Percentiles rank a stretch among this genome's conserved stretches.
Conservation (phyloP, 331 rosid species). For the Saraca asoca region DNA sequence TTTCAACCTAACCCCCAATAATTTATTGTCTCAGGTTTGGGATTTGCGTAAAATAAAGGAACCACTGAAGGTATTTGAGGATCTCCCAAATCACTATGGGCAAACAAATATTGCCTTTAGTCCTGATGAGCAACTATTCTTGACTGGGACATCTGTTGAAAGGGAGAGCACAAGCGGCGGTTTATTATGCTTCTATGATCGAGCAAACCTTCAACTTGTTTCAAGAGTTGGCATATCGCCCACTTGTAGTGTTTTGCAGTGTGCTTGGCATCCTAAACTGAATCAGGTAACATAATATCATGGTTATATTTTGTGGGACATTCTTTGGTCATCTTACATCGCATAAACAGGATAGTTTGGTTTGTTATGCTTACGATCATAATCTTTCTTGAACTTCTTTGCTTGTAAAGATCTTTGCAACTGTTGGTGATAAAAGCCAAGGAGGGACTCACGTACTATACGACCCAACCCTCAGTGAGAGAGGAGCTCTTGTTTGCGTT, state of each 20-base stretch:
- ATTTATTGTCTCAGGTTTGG: conserved; percentile 68
- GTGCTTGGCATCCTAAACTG: conserved; percentile 93
- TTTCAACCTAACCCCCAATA: conserved; percentile 28
- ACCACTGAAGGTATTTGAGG: conserved; percentile 71
- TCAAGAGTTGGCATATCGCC: conserved; percentile 90
- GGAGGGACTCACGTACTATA: conserved; percentile 89
- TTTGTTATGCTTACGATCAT: conserved; percentile 21
- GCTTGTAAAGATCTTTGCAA: conserved; percentile 69
- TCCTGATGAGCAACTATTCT: conserved; percentile 87
- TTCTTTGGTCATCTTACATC: conserved; percentile 27
- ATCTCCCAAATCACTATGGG: conserved; percentile 83
- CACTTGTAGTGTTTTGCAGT: conserved; percentile 80
- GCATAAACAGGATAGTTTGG: conserved; percentile 22
- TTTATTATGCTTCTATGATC: conserved; percentile 81
- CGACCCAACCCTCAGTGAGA: conserved; percentile 85
- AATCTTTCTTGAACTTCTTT: conserved; percentile 25
- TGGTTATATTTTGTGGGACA: conserved; percentile 10
- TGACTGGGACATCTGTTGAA: conserved; percentile 91
- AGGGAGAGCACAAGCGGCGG: conserved; percentile 83
- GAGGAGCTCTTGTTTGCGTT: conserved; percentile 97
- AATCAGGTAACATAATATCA: conserved; percentile 66
- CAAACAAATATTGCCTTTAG: conserved; percentile 86
- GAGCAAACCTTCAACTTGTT: conserved; percentile 78
- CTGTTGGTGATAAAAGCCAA: conserved; percentile 85
- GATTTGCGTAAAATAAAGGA: conserved; percentile 81